Evolutionary conservation across 176 grass and related monocot species (phyloP).

Genomic region (Thalia dealbata): DNA sequence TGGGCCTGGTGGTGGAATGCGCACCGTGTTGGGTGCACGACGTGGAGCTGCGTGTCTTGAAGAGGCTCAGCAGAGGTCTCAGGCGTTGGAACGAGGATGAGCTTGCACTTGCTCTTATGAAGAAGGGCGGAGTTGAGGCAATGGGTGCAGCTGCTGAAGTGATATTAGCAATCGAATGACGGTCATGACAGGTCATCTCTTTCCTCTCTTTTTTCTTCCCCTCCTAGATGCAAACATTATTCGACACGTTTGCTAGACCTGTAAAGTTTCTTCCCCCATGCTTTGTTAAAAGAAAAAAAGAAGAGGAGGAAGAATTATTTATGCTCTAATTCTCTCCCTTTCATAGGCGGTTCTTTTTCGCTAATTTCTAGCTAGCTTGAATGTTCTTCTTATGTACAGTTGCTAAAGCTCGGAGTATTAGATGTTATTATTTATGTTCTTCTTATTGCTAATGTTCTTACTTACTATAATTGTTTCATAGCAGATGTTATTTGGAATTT

Average conservation of each 20-base stretch:
- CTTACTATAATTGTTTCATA: too few species aligned
- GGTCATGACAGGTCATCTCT: background rate
- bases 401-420: too few species aligned
- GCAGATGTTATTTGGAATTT: too few species aligned
- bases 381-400: too few species aligned
- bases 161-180: constrained; percentile 48
- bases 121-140: constrained; percentile 36
- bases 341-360: too few species aligned
- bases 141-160: constrained; percentile 65
- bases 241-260: background rate
- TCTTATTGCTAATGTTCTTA: too few species aligned
- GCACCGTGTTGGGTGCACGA: constrained; percentile 72
- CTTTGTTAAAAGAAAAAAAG: background rate
- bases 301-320: too few species aligned
- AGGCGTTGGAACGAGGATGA: constrained; percentile 61
- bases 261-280: background rate
- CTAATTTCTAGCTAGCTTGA: too few species aligned
- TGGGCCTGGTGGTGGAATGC: constrained; percentile 74
- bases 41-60: constrained; percentile 56
- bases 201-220: background rate
- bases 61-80: constrained; percentile 48
- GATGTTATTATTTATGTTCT: too few species aligned
- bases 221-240: background rate
- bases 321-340: too few species aligned
- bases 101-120: constrained; percentile 50